Evolutionary conservation across 495 filamentous ascomycete species (phyloP).

Genomic region (Hyaloscypha variabilis): DNA sequence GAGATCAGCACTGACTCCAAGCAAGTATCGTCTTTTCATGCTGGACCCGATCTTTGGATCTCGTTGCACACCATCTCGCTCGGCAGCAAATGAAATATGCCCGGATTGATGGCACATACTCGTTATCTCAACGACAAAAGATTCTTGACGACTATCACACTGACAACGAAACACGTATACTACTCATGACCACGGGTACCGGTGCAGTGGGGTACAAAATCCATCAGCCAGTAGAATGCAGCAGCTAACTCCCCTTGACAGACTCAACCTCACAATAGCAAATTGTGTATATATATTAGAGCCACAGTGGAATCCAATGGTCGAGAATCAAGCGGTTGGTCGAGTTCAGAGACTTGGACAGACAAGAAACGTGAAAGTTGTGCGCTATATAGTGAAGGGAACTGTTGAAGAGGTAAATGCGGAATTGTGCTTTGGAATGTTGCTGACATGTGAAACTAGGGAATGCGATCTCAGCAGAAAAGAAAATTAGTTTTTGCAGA

Average conservation of each 20-base stretch:
- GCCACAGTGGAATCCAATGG: constrained; percentile 57
- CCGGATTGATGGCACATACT: constrained; percentile 43
- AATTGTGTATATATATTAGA: constrained; percentile 52
- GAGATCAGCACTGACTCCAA: constrained; percentile 2
- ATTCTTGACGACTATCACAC: constrained; percentile 38
- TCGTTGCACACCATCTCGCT: constrained; percentile 35
- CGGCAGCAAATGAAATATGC: constrained; percentile 33
- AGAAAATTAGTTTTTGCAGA: constrained; percentile 18
- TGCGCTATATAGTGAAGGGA: constrained; percentile 44
- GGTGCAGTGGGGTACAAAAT: constrained; percentile 50
- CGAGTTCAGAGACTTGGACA: constrained; percentile 52
- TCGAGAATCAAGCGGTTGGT: constrained; percentile 54
- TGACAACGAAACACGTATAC: constrained; percentile 31
- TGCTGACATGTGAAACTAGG: neutral
- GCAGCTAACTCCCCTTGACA: constrained; percentile 24
- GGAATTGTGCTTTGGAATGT: too few relatives aligned
- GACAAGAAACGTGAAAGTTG: constrained; percentile 42
- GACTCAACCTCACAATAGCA: constrained; percentile 50
- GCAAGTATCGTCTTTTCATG: constrained; percentile 55
- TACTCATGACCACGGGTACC: constrained; percentile 57
- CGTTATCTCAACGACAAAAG: constrained; percentile 32
- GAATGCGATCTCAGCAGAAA: constrained; percentile 21
- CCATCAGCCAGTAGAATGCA: neutral
- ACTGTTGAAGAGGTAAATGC: constrained; percentile 55
- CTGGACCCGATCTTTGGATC: constrained; percentile 49